Conservation (phyloP, 2,329 filamentous ascomycete genomes). For the Apiospora phragmitis region DNA sequence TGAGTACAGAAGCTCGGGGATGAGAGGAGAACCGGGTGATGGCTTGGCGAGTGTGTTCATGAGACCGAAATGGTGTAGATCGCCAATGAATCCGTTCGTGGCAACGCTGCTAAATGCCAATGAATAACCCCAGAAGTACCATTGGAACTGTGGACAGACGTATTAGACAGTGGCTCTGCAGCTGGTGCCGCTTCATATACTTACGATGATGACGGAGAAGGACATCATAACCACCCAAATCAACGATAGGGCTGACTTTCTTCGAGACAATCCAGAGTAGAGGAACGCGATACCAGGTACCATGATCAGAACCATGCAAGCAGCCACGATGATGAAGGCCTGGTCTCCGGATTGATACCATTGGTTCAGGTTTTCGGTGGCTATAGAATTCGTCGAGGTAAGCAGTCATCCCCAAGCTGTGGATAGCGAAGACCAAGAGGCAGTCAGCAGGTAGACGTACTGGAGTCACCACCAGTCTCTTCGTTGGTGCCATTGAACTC, state of each 20-base stretch:
- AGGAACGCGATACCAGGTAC: conserved; percentile 95
- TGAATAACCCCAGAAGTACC: conserved; percentile 99
- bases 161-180: not conserved
- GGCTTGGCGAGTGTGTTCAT: conserved; percentile 79
- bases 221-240: conserved; percentile 98
- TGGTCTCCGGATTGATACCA: conserved; percentile 92
- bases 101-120: conserved; percentile 83
- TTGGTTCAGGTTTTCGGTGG: conserved; percentile 86
- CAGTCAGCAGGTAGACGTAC: conserved; percentile 53
- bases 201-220: conserved; percentile 72
- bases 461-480: conserved; percentile 72
- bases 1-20: conserved; percentile 87
- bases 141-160: conserved; percentile 70
- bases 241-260: conserved; percentile 95
- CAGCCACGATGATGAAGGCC: conserved; percentile 86
- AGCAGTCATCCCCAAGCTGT: not conserved
- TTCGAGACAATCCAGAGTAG: conserved; percentile 94
- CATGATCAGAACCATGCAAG: conserved; percentile 96
- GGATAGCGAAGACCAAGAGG: not conserved
- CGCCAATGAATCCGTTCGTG: conserved; percentile 88
- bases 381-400: conserved; percentile 46
- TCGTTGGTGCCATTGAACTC: conserved; percentile 65
- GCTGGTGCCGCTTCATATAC: not conserved
- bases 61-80: conserved; percentile 86
- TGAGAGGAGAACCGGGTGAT: conserved; percentile 84